Evolutionary conservation across 169 alveolate species (phyloP), one percentile per base, ranked within the genome.

Genomic region (Miamiensis avidus): DNA sequence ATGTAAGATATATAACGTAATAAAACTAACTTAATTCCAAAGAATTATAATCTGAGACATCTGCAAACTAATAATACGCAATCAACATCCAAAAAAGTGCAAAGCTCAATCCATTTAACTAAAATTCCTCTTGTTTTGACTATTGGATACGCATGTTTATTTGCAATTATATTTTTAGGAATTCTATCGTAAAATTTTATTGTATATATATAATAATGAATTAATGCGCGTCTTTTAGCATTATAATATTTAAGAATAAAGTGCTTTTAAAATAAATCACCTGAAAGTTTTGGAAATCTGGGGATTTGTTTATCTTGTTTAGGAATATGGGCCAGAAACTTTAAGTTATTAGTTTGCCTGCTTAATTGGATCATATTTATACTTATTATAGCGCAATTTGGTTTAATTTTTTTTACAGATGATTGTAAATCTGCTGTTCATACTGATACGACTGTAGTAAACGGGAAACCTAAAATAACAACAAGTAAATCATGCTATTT

Each of bases 391-490:
- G 64, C 64, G 31, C 72, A 77, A 77, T 77, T 77, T 33, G 28
- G 34, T 33, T 31, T 33, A 33, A 31, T 77, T 25, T 77, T 77
- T 77, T 64, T 64, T 26, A 77, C 82, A 27, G 28, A 64, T 27
- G 82, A 77, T 77, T 77, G 82, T 69, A 77, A 29, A 77, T 25
- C 31, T 26, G 29, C 82, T 0, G 74, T 33, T 25, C 82, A 77
- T 33, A 33, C 28, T 77, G 72, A 30, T 31, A 27, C 28, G 20
- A 64, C 82, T 33, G 27, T 27, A 31, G 82, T n/a, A n/a, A n/a
- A n/a, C n/a, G n/a, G n/a, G n/a, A n/a, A n/a, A n/a, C n/a, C n/a
- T n/a, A n/a, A n/a, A n/a, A n/a, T n/a, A n/a, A n/a, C n/a, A n/a
- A n/a, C n/a, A n/a, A n/a, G n/a, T n/a, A n/a, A n/a, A n/a, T n/a